Evolutionary conservation across 2,329 filamentous ascomycete genomes (phyloP), one percentile per base, ranked within the genome.

Genomic region (Lachnellula arida): DNA sequence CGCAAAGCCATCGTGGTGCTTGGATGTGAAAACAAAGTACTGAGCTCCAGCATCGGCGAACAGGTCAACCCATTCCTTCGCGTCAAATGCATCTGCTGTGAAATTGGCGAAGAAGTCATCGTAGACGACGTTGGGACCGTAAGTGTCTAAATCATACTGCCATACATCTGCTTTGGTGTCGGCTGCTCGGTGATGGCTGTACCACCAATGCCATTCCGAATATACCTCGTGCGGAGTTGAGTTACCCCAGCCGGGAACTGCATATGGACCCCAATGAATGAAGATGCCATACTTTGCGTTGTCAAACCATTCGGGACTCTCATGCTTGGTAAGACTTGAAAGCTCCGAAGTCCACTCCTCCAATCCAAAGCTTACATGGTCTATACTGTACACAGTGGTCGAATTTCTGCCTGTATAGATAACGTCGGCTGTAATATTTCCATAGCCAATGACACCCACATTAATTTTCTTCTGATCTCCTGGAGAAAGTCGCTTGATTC

Each of bases 231-330:
- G 55, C 4, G 60, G 59, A 2, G 59, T 60, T 11, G 55, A 55
- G 49, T 68, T 64, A 34, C 62, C 81, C 79, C 80, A 84, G 3
- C 76, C 80, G 0, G 81, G 77, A 0, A 83, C 80, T 0, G 78
- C 68, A 60, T 82, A 84, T 0, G 76, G 70, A 0, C 81, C 81
- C 79, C 81, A 84, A 57, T 84, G 81, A 42, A 84, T 79, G 62
- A 85, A 84, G 39, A 84, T 84, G 0, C 81, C 81, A 58, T 73
- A 84, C 55, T 85, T 84, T 22, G 73, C 77, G 43, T 76, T 72
- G 53, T 79, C 73, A 60, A 76, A 84, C 81, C 81, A 84, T 5
- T 74, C 70, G 0, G 80, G 79, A 14, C 74, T 74, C 63, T 76
- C 75, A 47, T 76, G 74, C 17, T 65, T 66, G 1, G 68, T 67